phyloP scores from a whole-genome alignment of 2,329 filamentous ascomycete genomes.

The Monosporascus sp. region DNA sequence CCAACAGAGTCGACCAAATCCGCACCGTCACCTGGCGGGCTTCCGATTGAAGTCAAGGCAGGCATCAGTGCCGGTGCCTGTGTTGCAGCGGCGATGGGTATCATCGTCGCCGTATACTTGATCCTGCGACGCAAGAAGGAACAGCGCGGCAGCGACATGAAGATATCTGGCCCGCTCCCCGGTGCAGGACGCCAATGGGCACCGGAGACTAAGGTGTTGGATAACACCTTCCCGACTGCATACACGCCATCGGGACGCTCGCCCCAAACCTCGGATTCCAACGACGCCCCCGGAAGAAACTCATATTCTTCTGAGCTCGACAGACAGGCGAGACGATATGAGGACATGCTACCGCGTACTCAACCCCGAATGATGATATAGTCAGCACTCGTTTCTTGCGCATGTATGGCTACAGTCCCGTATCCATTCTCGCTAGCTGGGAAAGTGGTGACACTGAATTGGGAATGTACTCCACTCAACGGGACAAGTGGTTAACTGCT shows the following conservation, averaged over 20 bases:
- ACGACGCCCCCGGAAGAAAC: conserved; percentile 9
- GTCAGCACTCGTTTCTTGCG: background rate
- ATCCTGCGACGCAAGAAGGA: conserved; percentile 31
- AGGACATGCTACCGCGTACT: conserved; percentile 52
- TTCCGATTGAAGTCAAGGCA: conserved; percentile 41
- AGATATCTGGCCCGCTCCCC: conserved; percentile 49
- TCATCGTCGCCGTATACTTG: conserved; percentile 34
- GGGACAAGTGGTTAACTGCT: background rate
- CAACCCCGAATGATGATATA: conserved; percentile 38
- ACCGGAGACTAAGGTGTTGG: conserved; percentile 18
- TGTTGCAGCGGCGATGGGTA: conserved; percentile 35
- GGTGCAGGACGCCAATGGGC: conserved; percentile 35
- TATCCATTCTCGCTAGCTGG: background rate
- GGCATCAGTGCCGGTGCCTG: conserved; percentile 46
- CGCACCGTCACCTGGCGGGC: conserved; percentile 13
- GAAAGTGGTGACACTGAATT: too few relatives aligned
- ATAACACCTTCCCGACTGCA: conserved; percentile 12
- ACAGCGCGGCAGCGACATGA: conserved; percentile 24
- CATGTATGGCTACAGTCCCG: background rate
- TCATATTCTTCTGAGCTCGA: conserved; percentile 36
- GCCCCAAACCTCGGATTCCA: conserved; percentile 14
- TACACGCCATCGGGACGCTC: background rate
- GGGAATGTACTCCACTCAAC: too few relatives aligned
- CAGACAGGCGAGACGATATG: conserved; percentile 48
- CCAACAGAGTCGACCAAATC: background rate